phyloP scores from a whole-genome alignment of 768 basidiomycete genomes.

The Collybia sordida region DNA sequence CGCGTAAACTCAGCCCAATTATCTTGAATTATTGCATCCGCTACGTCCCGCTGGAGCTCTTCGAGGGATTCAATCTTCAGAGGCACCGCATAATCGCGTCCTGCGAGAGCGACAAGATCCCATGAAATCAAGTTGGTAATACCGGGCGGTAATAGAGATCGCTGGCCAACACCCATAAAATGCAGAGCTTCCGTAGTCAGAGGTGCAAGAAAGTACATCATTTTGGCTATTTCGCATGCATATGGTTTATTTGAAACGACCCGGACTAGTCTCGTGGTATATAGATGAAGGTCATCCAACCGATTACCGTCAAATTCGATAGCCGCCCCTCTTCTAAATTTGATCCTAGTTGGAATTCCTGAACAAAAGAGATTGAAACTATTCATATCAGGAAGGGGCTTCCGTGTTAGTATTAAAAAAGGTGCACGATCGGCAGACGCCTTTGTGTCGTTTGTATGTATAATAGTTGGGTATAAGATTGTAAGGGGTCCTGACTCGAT shows the following conservation, averaged over 20 bases:
- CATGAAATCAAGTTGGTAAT: conserved; percentile 58
- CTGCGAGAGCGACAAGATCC: conserved; percentile 56
- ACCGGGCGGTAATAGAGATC: conserved; percentile 27
- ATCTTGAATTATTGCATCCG: conserved; percentile 75
- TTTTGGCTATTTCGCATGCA: conserved; percentile 48
- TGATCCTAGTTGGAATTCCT: conserved; percentile 41
- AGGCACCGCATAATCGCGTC: conserved; percentile 48
- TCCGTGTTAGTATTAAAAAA: conserved; percentile 64
- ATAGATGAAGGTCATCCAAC: conserved; percentile 50
- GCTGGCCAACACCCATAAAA: conserved; percentile 33
- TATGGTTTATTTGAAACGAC: conserved; percentile 69
- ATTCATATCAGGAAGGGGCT: conserved; percentile 59
- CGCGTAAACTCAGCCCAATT: conserved; percentile 74
- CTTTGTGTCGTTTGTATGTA: conserved; percentile 36
- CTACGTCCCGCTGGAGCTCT: conserved; percentile 42
- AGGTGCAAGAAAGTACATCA: conserved; percentile 70
- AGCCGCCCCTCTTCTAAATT: conserved; percentile 45
- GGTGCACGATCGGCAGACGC: conserved; percentile 47
- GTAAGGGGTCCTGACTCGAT: conserved; percentile 22
- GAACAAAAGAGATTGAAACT: conserved; percentile 62
- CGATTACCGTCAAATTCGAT: conserved; percentile 47
- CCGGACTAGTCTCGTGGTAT: conserved; percentile 64
- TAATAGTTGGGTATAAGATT: conserved; percentile 57
- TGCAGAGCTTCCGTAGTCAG: conserved; percentile 26
- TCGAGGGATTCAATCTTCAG: conserved; percentile 39